phyloP scores from a whole-genome alignment of 768 basidiomycete genomes.

The Naganishia antarctica region DNA sequence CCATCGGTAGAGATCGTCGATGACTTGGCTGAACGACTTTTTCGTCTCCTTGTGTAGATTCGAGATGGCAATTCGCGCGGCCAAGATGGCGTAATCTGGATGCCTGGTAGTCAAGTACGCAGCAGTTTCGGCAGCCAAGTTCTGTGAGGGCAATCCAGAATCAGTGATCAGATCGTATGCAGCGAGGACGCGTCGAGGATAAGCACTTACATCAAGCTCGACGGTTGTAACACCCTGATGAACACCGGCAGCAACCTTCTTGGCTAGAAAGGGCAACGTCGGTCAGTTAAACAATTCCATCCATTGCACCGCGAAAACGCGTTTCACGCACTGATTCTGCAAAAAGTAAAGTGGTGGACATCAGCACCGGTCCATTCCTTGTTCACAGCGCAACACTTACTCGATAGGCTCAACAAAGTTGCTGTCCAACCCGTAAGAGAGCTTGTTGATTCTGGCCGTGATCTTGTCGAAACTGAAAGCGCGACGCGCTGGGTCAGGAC shows the following conservation, averaged over 20 bases:
- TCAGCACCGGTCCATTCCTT: neutral
- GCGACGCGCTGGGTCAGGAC: neutral
- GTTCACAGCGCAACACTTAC: slow-evolving; percentile 52
- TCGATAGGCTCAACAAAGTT: slow-evolving; percentile 92
- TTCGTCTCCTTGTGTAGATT: slow-evolving; percentile 99
- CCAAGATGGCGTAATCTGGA: slow-evolving; percentile 96
- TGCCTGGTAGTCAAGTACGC: slow-evolving; percentile 95
- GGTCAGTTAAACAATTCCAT: no score
- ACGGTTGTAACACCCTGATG: slow-evolving; percentile 79
- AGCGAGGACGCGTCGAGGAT: neutral
- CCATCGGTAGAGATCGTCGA: slow-evolving; percentile 84
- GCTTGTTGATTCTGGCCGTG: slow-evolving; percentile 50
- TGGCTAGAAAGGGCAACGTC: slow-evolving; percentile 55
- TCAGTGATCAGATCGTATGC: neutral
- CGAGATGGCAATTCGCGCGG: slow-evolving; percentile 96
- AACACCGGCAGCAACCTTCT: slow-evolving; percentile 55
- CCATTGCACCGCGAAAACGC: no score
- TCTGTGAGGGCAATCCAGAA: slow-evolving; percentile 50
- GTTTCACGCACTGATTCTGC: slow-evolving; percentile 6
- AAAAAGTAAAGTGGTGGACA: slow-evolving; percentile 1
- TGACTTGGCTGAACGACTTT: slow-evolving; percentile 88
- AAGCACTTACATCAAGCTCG: slow-evolving; percentile 77
- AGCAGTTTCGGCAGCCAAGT: slow-evolving; percentile 93
- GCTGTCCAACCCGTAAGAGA: slow-evolving; percentile 91
- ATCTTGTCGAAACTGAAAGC: slow-evolving; percentile 48